Evolutionary conservation across 1,139 yeast genomes (phyloP), one percentile per base, ranked within the genome.

Genomic region (Taiozyma onychis): DNA sequence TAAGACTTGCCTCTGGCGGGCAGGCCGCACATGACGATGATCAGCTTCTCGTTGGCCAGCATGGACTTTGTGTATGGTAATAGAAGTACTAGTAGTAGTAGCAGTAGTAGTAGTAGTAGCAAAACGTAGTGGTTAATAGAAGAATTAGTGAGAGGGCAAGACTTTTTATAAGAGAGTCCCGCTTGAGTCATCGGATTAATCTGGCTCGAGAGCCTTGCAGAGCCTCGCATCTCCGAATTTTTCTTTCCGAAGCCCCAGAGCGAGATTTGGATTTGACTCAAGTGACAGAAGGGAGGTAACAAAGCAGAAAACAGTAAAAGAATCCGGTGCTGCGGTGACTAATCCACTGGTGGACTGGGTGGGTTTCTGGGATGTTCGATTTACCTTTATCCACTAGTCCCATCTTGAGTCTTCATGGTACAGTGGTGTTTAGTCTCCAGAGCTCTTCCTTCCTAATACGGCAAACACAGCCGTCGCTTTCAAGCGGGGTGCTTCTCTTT

Each of bases 1-100:
- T 88, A 88, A 21, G 89, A 82, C 68, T 88, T 88, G n/a, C 95
- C 95, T 55, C 95, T 72, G 3, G 95, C 95, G 3, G 95, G 95
- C 41, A 86, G 72, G 0, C 95, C 95, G 26, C 87, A 91, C 93
- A 86, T 85, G 35, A 88, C 93, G 56, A 88, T 85, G 37, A 88
- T 93, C 44, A 88, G 72, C 62, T 85, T 85, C 44, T 53, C 48
- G 45, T 50, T 46, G 24, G 41, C 21, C 24, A 37, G 41, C 41
- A 37, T 37, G 24, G 18, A 6, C 18, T 14, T 11, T 34, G 18
- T 6, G 5, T 24, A 24, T 5, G 7, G 7, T 24, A 24, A 24
- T 5, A 24, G 7, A 5, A 24, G 26, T 24, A 6, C 26, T 24
- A 24, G 26, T 24, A 6, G 26, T 24, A 24, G 26, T 24, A 5